phyloP scores from a whole-genome alignment of 176 grass and related monocot genomes.

The Triticum dicoccoides region DNA sequence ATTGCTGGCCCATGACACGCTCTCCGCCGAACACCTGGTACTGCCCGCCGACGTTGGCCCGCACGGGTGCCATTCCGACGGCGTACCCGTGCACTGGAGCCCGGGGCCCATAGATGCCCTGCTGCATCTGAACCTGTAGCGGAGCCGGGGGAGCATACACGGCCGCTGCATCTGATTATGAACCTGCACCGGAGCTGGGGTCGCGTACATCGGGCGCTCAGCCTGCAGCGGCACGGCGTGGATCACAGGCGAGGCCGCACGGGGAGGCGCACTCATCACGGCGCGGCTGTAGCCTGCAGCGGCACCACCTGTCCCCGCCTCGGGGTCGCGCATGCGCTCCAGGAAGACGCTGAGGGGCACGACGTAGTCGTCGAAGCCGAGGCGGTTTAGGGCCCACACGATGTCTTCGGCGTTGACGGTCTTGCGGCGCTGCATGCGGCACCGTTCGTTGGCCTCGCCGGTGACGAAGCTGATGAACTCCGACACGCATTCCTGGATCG shows the following conservation, averaged over 20 bases:
- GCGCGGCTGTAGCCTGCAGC: not conserved
- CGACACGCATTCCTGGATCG: constrained; percentile 74
- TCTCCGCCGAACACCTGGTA: not conserved
- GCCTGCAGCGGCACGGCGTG: no score
- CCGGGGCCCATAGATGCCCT: not conserved
- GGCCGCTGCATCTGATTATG: no score
- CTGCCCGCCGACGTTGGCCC: not conserved
- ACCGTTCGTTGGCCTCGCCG: constrained; percentile 66
- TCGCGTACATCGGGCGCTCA: no score
- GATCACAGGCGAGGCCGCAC: not conserved
- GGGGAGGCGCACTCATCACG: not conserved
- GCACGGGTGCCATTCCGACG: not conserved
- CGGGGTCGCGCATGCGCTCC: constrained; percentile 40
- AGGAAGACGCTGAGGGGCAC: constrained; percentile 34
- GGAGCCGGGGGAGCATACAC: no score
- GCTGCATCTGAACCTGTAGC: not conserved
- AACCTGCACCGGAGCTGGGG: no score
- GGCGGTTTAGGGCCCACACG: constrained; percentile 63
- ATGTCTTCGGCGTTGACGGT: constrained; percentile 75
- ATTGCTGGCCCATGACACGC: not conserved
- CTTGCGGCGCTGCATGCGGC: constrained; percentile 64
- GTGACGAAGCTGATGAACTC: constrained; percentile 88
- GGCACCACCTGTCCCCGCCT: constrained; percentile 17
- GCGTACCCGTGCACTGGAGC: not conserved
- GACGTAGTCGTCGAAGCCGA: constrained; percentile 10